A percentile compares a stretch with the other conserved stretches of the same genome.
Conservation (phyloP, 306 rosid genomes). For the Cotoneaster glaucophyllus region DNA sequence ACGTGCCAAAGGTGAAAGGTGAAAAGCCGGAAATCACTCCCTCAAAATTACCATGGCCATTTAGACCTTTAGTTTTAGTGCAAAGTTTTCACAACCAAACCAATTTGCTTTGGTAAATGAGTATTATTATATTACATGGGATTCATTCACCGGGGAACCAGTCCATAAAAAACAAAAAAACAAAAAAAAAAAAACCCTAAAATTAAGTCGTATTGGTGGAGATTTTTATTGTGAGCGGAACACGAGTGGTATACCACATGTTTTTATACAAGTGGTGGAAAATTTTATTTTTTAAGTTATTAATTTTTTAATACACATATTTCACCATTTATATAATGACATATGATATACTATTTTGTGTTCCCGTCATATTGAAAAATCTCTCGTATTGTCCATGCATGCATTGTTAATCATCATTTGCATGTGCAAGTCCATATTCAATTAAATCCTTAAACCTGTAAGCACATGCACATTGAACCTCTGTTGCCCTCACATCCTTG, state of each 20-base stretch:
- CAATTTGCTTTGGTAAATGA: background rate
- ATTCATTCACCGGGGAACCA: background rate
- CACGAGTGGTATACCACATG: fast-evolving
- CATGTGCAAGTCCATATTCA: background rate
- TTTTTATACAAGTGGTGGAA: too few relatives aligned
- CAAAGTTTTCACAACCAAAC: background rate
- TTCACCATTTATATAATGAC: too few relatives aligned
- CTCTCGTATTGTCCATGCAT: background rate
- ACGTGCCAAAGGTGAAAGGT: background rate
- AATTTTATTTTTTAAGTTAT: too few relatives aligned
- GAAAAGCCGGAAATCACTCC: background rate
- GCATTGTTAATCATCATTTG: background rate
- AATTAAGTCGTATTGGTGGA: too few relatives aligned
- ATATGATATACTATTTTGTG: fast-evolving
- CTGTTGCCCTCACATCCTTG: background rate
- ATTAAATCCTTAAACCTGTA: background rate
- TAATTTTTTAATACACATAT: too few relatives aligned
- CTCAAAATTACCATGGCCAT: background rate
- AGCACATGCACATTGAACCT: background rate
- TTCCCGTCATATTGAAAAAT: fast-evolving
- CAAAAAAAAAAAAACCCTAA: too few relatives aligned
- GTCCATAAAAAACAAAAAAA: too few relatives aligned
- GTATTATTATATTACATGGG: background rate
- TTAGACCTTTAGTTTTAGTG: background rate
- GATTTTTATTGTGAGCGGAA: fast-evolving